A percentile compares a stretch with the other conserved stretches of the same genome.
phyloP scores from a whole-genome alignment of 176 grass and related monocot genomes.

The Chloris gayana region DNA sequence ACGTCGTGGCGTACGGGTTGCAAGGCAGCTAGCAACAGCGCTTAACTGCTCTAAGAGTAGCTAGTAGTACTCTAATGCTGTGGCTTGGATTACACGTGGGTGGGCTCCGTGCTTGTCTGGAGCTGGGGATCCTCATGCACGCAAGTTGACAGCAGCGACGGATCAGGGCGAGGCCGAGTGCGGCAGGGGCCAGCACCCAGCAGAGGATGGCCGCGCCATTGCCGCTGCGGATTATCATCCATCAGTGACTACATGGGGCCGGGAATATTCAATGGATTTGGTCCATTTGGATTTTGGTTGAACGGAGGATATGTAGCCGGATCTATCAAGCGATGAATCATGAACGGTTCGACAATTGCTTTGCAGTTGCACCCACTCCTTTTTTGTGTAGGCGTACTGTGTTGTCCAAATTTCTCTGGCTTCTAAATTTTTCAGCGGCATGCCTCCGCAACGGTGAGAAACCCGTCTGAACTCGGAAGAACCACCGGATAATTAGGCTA shows the following conservation, averaged over 20 bases:
- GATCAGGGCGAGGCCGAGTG: not conserved
- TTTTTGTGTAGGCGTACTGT: not conserved
- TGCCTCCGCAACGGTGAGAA: not conserved
- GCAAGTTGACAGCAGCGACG: conserved; percentile 4
- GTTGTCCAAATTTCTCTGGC: not conserved
- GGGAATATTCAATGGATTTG: conserved; percentile 9
- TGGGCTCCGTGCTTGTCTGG: not conserved
- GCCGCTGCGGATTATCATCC: not conserved
- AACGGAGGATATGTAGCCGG: not conserved
- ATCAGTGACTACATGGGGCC: not conserved
- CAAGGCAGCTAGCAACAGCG: not conserved
- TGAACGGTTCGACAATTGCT: not conserved
- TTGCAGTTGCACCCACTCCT: not conserved
- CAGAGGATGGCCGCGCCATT: not conserved
- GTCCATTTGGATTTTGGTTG: conserved; percentile 14
- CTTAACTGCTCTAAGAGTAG: no score
- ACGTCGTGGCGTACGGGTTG: not conserved
- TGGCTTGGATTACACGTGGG: conserved; percentile 10
- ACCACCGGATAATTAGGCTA: not conserved
- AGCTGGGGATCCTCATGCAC: not conserved
- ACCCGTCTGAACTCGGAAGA: not conserved
- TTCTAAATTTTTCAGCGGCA: not conserved
- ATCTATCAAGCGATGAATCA: conserved; percentile 7
- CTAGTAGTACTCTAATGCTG: no score
- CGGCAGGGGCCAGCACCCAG: not conserved